phyloP scores from a whole-genome alignment of 2,329 filamentous ascomycete genomes.

The Ceratocystis alfenasii region DNA sequence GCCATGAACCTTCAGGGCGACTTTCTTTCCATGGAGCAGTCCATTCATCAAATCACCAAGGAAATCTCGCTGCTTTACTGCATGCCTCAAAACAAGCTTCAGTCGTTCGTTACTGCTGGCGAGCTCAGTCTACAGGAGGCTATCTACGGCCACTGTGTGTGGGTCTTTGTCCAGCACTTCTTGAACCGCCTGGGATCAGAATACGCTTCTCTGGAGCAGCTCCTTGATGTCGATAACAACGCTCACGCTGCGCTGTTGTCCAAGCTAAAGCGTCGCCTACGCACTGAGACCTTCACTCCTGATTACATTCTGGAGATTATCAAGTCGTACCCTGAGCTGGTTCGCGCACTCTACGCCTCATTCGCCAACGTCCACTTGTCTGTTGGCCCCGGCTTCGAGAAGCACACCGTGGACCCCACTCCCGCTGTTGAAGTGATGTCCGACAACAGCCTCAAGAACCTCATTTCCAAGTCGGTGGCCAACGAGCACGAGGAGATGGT shows the following conservation, averaged over 20 bases:
- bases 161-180: constrained; percentile 97
- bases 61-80: constrained; percentile 96
- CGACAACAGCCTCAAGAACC: constrained; percentile 58
- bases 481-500: constrained; percentile 98
- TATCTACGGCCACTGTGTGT: constrained; percentile 92
- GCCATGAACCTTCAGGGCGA: constrained; percentile 45
- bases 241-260: constrained; percentile 75
- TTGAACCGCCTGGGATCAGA: constrained; percentile 87
- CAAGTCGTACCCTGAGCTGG: constrained; percentile 72
- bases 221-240: constrained; percentile 70
- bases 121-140: constrained; percentile 88
- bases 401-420: constrained; percentile 39
- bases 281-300: constrained; percentile 93
- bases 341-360: constrained; percentile 77
- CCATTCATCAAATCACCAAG: constrained; percentile 98
- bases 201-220: constrained; percentile 73
- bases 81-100: constrained; percentile 93
- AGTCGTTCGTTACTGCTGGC: constrained; percentile 73
- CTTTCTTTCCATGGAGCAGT: constrained; percentile 74
- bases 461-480: constrained; percentile 62
- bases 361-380: constrained; percentile 78
- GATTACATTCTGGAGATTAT: constrained; percentile 99
- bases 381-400: constrained; percentile 40
- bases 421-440: constrained; percentile 57
- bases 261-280: constrained; percentile 88